Percentiles rank a stretch among this genome's conserved stretches.
Conservation (phyloP, 2,329 filamentous ascomycete species). For the Rhexocercosporidium sp. region DNA sequence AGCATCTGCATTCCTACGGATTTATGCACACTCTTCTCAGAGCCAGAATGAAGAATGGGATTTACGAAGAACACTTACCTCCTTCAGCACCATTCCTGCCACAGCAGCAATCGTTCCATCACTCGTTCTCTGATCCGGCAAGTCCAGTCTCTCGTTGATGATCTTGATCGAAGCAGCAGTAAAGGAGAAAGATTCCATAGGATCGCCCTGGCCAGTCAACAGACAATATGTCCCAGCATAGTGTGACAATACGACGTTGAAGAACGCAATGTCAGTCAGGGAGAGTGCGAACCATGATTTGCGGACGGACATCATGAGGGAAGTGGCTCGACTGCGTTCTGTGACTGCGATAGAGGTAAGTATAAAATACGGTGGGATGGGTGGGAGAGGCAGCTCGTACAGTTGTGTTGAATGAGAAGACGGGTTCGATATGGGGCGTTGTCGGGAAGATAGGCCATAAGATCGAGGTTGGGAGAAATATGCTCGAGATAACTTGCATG, state of each 20-base stretch:
- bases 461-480: neutral
- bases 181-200: neutral
- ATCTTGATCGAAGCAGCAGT: conserved; percentile 4
- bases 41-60: neutral
- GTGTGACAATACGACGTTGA: neutral
- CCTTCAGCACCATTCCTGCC: neutral
- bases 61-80: neutral
- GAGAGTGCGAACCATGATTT: conserved; percentile 1
- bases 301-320: conserved; percentile 4
- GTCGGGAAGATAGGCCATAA: neutral
- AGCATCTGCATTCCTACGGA: neutral
- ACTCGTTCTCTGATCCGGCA: neutral
- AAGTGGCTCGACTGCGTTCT: neutral
- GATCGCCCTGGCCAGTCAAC: neutral
- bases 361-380: neutral
- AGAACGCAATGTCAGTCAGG: neutral
- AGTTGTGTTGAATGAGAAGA: neutral
- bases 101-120: conserved; percentile 5
- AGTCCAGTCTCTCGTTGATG: neutral
- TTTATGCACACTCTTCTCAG: neutral
- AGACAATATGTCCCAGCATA: neutral
- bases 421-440: neutral
- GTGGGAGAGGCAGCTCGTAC: neutral
- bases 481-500: neutral
- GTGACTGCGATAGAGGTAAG: neutral